Base-by-base conservation (phyloP, 2,329 filamentous ascomycete species). In the Pseudogymnoascus sp. region DNA sequence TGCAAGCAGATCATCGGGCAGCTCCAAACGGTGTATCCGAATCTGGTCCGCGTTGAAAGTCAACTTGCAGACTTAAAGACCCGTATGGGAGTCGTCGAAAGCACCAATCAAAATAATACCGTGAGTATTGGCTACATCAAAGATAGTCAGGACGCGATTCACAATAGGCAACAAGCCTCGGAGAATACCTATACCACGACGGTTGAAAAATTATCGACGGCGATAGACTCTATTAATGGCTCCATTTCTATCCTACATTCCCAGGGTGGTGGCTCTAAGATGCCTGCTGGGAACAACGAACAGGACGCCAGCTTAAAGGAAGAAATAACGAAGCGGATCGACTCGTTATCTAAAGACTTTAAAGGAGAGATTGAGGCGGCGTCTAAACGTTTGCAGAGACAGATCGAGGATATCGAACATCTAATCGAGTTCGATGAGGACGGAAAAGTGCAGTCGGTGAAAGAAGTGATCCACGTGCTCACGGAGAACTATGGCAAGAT, bases 1-100 rank as follows among this genome's bases (percentile, higher is more conserved):
- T 72, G 73, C 1, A 71, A 69, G n/a, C 67, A 71, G 12, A 75
- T 77, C 68, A 61, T 75, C 21, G 66, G 42, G 12, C 60, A 61
- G 23, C 31, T 65, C 2, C 45, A 64, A n/a, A 42, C 37, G 1
- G 29, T 62, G 12, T 65, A 62, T 31, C 64, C 64, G 2, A 60
- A 63, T 21, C 29, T 65, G 0, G 34, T 5, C 12, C 34, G n/a
- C 5, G 36, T 36, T 12, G 59, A 61, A 31, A 16, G 21, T 23
- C 57, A 39, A 7, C 57, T 60, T 26, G 37, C 18, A 26, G 36
- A 40, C 5, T 7, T 42, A 16, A 61, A 29, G 4, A 4, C 14
- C 7, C 36, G 59, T 4, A 16, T 39, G 7, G 59, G 21, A n/a
- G 14, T 26, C 23, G 5, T 39, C 5, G 59, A 61, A 29, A 8